phyloP scores from a whole-genome alignment of 169 alveolate species.

The Eimeria necatrix region DNA sequence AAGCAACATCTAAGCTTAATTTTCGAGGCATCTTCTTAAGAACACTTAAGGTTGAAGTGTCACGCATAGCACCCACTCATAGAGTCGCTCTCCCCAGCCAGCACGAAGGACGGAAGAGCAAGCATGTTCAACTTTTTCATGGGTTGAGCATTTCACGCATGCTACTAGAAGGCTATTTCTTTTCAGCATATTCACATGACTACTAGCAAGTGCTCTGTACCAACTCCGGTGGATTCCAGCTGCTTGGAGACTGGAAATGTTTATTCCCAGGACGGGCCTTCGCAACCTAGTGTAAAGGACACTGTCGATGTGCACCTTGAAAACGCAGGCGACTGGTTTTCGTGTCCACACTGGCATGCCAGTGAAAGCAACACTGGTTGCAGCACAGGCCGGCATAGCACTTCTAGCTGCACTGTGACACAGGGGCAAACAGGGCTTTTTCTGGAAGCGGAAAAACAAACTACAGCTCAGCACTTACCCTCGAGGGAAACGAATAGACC shows the following conservation, averaged over 20 bases:
- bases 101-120: too few species aligned
- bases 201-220: background rate
- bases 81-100: too few species aligned
- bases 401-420: background rate
- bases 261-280: background rate
- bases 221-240: background rate
- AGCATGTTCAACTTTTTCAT: too few species aligned
- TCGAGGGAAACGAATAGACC: background rate
- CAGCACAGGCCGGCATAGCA: background rate
- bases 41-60: too few species aligned
- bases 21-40: too few species aligned
- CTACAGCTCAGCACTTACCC: background rate
- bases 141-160: too few species aligned
- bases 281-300: background rate
- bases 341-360: constrained; percentile 34
- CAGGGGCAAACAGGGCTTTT: background rate
- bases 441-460: background rate
- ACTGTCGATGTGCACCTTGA: background rate
- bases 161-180: background rate
- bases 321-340: constrained; percentile 33
- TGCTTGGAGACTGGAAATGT: background rate
- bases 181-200: constrained; percentile 16
- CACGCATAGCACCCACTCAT: too few species aligned
- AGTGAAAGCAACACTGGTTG: background rate
- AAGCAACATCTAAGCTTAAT: too few species aligned